Percentiles rank a stretch among this genome's conserved stretches.
These are phyloP conservation scores for Potentilla sterilis DNA, from an alignment of 306 rosid species.

Conservation along the genomic window DNA sequence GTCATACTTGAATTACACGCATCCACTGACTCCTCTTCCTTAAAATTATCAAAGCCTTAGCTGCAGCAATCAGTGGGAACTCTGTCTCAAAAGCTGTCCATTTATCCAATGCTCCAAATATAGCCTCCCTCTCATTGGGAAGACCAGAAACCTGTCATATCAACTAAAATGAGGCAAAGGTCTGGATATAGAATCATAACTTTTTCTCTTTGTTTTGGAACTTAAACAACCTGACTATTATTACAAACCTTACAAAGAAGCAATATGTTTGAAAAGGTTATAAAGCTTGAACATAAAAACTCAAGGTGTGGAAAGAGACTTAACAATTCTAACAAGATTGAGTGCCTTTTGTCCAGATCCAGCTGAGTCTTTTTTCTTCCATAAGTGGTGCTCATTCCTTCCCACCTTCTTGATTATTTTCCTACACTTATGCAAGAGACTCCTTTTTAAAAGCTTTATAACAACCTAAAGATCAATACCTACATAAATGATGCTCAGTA, in stretches of 20 bases:
- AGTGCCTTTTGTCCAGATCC: slow-evolving; percentile 80
- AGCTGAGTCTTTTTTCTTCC: slow-evolving; percentile 77
- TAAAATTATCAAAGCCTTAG: slow-evolving; percentile 74
- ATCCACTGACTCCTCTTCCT: slow-evolving; percentile 68
- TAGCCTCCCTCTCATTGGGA: slow-evolving; percentile 80
- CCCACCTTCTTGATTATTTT: slow-evolving; percentile 43
- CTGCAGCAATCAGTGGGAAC: slow-evolving; percentile 82
- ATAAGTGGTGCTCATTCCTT: slow-evolving; percentile 66
- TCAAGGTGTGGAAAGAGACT: slow-evolving; percentile 22
- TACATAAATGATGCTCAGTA: slow-evolving; percentile 15
- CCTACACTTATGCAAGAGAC: slow-evolving; percentile 41
- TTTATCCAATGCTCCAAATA: slow-evolving; percentile 88
- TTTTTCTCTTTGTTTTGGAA: not conserved
- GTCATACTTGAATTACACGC: slow-evolving; percentile 70
- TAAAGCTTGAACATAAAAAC: slow-evolving; percentile 15
- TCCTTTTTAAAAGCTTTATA: slow-evolving; percentile 13
- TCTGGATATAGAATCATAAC: slow-evolving; percentile 6
- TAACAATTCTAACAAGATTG: slow-evolving; percentile 66
- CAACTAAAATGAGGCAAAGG: slow-evolving; percentile 7
- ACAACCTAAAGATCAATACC: slow-evolving; percentile 2
- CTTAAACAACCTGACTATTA: not conserved
- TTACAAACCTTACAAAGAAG: not conserved
- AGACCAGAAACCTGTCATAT: slow-evolving; percentile 58
- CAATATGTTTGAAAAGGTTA: not conserved
- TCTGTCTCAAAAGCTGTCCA: slow-evolving; percentile 96